Conservation (phyloP, 208 protist genomes). For the Trypanosoma brucei region DNA sequence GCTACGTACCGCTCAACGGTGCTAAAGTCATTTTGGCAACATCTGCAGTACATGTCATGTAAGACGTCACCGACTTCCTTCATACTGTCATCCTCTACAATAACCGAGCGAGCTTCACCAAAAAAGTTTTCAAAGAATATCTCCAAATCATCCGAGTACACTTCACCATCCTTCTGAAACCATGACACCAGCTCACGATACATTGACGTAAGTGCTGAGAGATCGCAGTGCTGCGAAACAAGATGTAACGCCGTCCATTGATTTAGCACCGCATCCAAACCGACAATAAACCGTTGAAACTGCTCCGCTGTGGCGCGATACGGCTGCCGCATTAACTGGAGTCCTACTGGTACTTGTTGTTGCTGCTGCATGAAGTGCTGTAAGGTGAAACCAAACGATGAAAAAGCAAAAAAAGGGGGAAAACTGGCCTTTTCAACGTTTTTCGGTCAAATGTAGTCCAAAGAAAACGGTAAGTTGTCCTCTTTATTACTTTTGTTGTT, state of each 20-base stretch:
- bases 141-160: slow-evolving; percentile 84
- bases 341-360: slow-evolving; percentile 10
- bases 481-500: no score
- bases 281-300: slow-evolving; percentile 54
- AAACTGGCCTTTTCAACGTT: no score
- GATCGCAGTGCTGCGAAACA: slow-evolving; percentile 71
- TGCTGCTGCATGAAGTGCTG: neutral
- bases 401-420: no score
- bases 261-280: slow-evolving; percentile 65
- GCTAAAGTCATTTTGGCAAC: slow-evolving; percentile 63
- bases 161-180: slow-evolving; percentile 65
- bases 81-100: slow-evolving; percentile 85
- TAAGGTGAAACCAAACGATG: no score
- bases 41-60: slow-evolving; percentile 86
- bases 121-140: slow-evolving; percentile 88
- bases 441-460: no score
- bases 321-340: slow-evolving; percentile 27
- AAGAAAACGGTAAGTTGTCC: no score
- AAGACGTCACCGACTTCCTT: slow-evolving; percentile 75
- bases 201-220: slow-evolving; percentile 43
- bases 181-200: slow-evolving; percentile 62
- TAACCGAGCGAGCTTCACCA: slow-evolving; percentile 45
- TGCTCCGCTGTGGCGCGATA: slow-evolving; percentile 61
- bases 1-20: slow-evolving; percentile 51
- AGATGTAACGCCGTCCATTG: slow-evolving; percentile 86